Evolutionary conservation across 2,329 filamentous ascomycete genomes (phyloP), one percentile per base, ranked within the genome.

Genomic region (Monascus ruber): DNA sequence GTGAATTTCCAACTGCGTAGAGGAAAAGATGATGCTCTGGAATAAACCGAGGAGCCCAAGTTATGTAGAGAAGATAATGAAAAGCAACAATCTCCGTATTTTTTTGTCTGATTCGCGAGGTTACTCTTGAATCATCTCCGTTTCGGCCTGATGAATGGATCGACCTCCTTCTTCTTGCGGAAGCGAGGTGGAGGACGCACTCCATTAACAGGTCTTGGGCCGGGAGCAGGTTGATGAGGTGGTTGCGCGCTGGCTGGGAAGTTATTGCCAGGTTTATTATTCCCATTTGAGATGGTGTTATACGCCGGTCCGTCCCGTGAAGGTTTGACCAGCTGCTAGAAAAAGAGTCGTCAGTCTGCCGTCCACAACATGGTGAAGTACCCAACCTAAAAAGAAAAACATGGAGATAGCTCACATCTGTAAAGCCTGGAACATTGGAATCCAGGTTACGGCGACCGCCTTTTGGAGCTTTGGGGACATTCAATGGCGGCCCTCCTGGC

Each of bases 61-160:
- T 37, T 1, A 44, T 25, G 29, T n/a, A 32, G 24, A n/a, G 17
- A 42, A 29, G 10, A 26, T 28, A 31, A n/a, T 7, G 24, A 24
- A 26, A 31, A 33, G 27, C 7, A 26, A 26, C 11, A 5, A 17
- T 17, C 17, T 17, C 17, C 17, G 17, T 17, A 17, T 17, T 17
- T 17, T 17, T 17, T 17, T 3, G 17, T 17, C 17, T 17, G 17
- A 17, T 26, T n/a, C 7, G 31, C 4, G 11, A 39, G 27, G 27
- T 37, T 5, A 25, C 8, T n/a, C 10, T 24, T 24, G 5, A 37
- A 11, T 46, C 44, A 55, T 42, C 56, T 56, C 40, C 54, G 51
- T 44, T 62, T 65, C 10, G 63, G 63, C 31, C 62, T 54, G 42
- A 66, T 65, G 42, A 66, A 66, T 3, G 61, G 60, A 39, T 65